A percentile compares a stretch with the other conserved stretches of the same genome.
Conservation (phyloP, 768 basidiomycete species). For the Rhodotorula babjevae region DNA sequence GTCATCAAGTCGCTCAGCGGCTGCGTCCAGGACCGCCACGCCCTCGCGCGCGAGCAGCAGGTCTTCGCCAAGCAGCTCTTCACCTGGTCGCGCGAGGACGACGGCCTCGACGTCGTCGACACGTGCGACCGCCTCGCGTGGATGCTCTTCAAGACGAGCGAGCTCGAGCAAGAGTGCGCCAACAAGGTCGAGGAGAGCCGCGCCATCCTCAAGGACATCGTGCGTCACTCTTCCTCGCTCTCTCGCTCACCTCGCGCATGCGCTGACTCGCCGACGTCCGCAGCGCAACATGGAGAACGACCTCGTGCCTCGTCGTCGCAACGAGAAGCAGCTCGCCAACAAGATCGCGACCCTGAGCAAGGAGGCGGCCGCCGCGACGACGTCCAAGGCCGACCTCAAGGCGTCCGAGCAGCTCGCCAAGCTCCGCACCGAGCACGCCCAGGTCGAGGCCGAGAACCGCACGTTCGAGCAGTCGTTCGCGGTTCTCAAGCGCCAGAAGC, state of each 20-base stretch:
- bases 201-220: constrained; percentile 38
- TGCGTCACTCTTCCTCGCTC: background rate
- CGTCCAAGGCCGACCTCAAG: background rate
- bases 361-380: background rate
- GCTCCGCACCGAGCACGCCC: constrained; percentile 24
- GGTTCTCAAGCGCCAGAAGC: constrained; percentile 34
- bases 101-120: constrained; percentile 25
- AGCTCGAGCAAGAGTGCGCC: constrained; percentile 28
- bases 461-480: constrained; percentile 29
- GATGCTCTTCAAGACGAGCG: constrained; percentile 28
- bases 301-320: constrained; percentile 30
- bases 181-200: constrained; percentile 29
- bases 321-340: constrained; percentile 8
- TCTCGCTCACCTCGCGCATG: rapidly evolving
- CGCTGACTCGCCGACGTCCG: background rate
- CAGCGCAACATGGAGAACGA: constrained; percentile 43
- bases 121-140: constrained; percentile 39
- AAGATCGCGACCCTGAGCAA: constrained; percentile 9
- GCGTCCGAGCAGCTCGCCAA: constrained; percentile 6
- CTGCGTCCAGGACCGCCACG: constrained; percentile 15
- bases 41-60: constrained; percentile 29
- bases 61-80: constrained; percentile 22
- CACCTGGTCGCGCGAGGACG: constrained; percentile 24
- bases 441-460: constrained; percentile 18
- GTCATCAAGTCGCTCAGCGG: constrained; percentile 28